These are phyloP conservation scores for Suillus tomentosus DNA, from an alignment of 768 basidiomycete species.

Conservation along the genomic window DNA sequence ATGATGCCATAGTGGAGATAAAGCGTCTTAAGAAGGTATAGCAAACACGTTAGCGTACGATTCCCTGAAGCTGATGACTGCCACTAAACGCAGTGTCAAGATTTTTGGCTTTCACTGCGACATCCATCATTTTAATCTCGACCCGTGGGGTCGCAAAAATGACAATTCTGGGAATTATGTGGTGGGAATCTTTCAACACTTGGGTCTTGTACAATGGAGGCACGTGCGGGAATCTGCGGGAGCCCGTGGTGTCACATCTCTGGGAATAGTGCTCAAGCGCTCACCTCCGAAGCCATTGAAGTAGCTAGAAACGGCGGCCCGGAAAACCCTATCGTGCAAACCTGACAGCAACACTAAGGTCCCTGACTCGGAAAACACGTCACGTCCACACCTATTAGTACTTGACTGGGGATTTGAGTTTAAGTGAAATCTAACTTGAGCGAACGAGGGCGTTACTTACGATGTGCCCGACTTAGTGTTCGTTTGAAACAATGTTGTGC, in stretches of 20 bases:
- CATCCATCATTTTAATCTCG: not conserved
- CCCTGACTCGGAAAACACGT: not conserved
- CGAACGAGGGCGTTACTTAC: not conserved
- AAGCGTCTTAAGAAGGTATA: not conserved
- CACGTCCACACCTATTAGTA: not conserved
- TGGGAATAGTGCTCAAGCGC: not conserved
- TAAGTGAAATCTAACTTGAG: not conserved
- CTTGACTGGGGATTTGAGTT: not conserved
- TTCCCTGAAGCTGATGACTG: not conserved
- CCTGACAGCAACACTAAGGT: not conserved
- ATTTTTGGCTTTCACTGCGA: not conserved
- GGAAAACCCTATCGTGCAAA: not conserved
- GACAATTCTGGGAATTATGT: not conserved
- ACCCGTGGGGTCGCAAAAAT: not conserved
- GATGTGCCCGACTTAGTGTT: not conserved
- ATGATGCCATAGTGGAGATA: not conserved
- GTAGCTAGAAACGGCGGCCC: not conserved
- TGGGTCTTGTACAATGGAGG: not conserved
- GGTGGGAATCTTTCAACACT: not conserved
- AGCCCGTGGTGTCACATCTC: not conserved
- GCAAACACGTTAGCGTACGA: not conserved
- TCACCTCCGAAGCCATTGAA: not conserved
- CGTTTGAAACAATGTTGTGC: slow-evolving; percentile 13
- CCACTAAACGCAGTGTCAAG: not conserved
- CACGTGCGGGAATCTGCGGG: not conserved